Evolutionary conservation across 1,139 yeast species (phyloP), one percentile per base, ranked within the genome.

Genomic region (Arxiozyma bovina): DNA sequence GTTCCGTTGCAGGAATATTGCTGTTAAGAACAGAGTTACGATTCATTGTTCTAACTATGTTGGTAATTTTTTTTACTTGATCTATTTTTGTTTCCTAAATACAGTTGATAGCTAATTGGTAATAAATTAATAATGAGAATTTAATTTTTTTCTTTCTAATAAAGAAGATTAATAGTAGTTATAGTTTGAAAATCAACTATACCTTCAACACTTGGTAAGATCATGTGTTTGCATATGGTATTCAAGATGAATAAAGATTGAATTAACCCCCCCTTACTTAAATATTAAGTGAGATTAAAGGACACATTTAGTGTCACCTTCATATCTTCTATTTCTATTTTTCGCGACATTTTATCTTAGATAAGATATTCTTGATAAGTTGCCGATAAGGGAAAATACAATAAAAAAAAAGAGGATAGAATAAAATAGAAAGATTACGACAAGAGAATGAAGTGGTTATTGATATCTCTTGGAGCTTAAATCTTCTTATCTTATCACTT

Each of bases 341-440:
- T 23, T 8, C 27, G 23, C 12, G 34, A 45, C 30, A n/a, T 27
- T 45, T 45, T 27, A 45, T 45, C 41, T n/a, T 7, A 45, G 48
- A 45, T 25, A 30, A 45, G 48, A 45, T 27, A 45, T 45, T 45
- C 8, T 27, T 45, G 48, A 45, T 45, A 45, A 45, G 48, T 22
- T 12, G 12, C 23, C 12, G 48, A 45, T 27, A 45, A 45, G 30
- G 30, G 30, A 22, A 45, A 45, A 45, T 1, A n/a, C 17, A n/a
- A 44, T 25, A 25, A 17, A 44, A 15, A 15, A 42, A 34, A 34
- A 34, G 40, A 34, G 40, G 12, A 34, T 15, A 15, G n/a, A 34
- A 21, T 4, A 9, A 20, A 9, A 11, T 42, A 20, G 20, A 42
- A 20, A 21, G 23, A 21, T 42, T 12, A 34, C n/a, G n/a, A 34